Conservation (phyloP, 2,329 filamentous ascomycete genomes). For the Fonsecaea pugnacius region DNA sequence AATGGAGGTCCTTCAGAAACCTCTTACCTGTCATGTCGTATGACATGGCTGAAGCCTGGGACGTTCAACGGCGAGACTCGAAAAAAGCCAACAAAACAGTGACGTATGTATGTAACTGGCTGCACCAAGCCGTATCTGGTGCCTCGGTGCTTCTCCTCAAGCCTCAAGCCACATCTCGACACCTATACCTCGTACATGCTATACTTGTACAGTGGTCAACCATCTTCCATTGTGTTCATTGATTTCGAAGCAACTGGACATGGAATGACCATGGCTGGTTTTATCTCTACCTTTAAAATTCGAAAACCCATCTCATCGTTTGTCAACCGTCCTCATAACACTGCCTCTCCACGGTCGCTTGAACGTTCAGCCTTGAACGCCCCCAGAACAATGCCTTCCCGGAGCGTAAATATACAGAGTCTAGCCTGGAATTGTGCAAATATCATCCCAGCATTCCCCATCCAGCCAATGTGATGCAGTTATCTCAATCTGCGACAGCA, state of each 20-base stretch:
- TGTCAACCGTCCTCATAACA: neutral
- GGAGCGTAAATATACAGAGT: neutral
- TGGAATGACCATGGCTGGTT: neutral
- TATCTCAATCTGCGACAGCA: neutral
- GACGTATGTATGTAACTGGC: slow-evolving; percentile 17
- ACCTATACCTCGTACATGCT: neutral
- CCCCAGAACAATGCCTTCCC: neutral
- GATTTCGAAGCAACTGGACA: neutral
- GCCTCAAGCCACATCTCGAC: neutral
- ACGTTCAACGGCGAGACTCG: slow-evolving; percentile 8
- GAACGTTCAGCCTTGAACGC: slow-evolving; percentile 7
- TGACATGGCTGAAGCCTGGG: slow-evolving; percentile 26
- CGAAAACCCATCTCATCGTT: neutral
- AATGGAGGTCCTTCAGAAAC: slow-evolving; percentile 9
- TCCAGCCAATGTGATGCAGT: neutral
- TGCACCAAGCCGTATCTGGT: neutral
- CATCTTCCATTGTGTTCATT: neutral
- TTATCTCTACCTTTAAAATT: neutral
- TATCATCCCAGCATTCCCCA: slow-evolving; percentile 1
- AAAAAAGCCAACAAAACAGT: slow-evolving; percentile 12
- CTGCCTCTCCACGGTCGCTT: neutral
- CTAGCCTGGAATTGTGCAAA: neutral
- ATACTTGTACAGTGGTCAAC: too few species aligned
- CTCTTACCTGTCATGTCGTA: slow-evolving; percentile 18
- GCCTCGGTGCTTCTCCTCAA: neutral